phyloP scores from a whole-genome alignment of 2,329 filamentous ascomycete genomes.

The Aspergillus oerlinghausenensis region DNA sequence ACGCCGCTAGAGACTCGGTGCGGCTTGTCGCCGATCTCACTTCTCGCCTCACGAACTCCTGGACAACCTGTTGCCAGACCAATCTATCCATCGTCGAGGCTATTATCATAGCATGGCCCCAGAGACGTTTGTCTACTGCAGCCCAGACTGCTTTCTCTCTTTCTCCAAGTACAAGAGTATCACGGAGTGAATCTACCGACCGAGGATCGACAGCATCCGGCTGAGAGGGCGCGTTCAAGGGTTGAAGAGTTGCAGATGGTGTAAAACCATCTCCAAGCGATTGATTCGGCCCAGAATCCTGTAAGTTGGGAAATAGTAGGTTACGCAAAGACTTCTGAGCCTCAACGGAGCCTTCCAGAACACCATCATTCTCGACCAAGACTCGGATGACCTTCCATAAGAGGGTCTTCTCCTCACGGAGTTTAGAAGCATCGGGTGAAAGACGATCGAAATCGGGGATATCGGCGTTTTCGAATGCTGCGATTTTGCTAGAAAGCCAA shows the following conservation, averaged over 20 bases:
- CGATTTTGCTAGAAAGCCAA: constrained; percentile 77
- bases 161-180: constrained; percentile 70
- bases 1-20: constrained; percentile 80
- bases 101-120: constrained; percentile 94
- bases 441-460: constrained; percentile 46
- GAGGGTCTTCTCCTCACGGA: constrained; percentile 71
- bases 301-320: constrained; percentile 62
- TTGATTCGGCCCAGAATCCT: constrained; percentile 27
- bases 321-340: constrained; percentile 72
- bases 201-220: constrained; percentile 66
- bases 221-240: constrained; percentile 37
- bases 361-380: constrained; percentile 81
- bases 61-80: constrained; percentile 86
- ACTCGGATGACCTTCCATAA: constrained; percentile 82
- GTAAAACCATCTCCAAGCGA: constrained; percentile 19
- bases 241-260: constrained; percentile 36
- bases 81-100: constrained; percentile 69
- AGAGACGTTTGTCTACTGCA: constrained; percentile 86
- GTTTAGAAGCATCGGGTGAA: constrained; percentile 54
- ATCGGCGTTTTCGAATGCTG: constrained; percentile 58
- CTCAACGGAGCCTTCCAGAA: constrained; percentile 65
- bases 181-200: constrained; percentile 67
- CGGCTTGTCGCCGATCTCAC: constrained; percentile 76
- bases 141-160: constrained; percentile 90
- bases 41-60: constrained; percentile 93